These are phyloP conservation scores for Micractinium conductrix DNA, from an alignment of 139 green algal species.

Conservation along the genomic window DNA sequence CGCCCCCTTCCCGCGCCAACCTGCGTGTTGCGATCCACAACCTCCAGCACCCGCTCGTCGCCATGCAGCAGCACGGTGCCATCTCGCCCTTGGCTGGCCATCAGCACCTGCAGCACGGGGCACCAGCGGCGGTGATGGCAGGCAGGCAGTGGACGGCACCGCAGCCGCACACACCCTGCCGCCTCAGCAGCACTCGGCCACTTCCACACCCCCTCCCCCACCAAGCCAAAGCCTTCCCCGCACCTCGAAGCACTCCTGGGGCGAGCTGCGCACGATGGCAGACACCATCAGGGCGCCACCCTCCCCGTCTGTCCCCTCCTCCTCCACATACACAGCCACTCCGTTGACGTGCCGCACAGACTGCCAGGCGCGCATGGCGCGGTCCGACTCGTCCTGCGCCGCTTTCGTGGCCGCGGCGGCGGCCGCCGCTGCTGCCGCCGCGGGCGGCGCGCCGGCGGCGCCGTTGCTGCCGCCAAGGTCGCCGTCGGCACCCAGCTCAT, in stretches of 20 bases:
- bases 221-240: neutral
- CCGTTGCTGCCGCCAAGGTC: neutral
- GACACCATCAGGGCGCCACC: conserved; percentile 63
- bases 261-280: conserved; percentile 48
- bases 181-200: too few species aligned
- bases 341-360: conserved; percentile 52
- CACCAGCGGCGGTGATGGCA: neutral
- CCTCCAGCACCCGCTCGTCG: conserved; percentile 20
- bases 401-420: neutral
- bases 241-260: conserved; percentile 50
- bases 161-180: neutral
- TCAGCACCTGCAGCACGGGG: conserved; percentile 1
- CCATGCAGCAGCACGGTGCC: conserved; percentile 8
- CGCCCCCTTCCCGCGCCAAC: neutral
- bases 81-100: neutral
- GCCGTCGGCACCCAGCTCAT: neutral
- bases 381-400: neutral
- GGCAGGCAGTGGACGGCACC: neutral
- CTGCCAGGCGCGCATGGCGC: conserved; percentile 31
- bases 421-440: neutral
- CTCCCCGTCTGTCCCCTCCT: conserved; percentile 41
- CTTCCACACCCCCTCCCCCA: neutral
- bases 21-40: conserved; percentile 43
- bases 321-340: conserved; percentile 47
- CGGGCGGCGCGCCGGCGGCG: neutral